Evolutionary conservation across 495 filamentous ascomycete genomes (phyloP).

Genomic region (Rhypophila decipiens): DNA sequence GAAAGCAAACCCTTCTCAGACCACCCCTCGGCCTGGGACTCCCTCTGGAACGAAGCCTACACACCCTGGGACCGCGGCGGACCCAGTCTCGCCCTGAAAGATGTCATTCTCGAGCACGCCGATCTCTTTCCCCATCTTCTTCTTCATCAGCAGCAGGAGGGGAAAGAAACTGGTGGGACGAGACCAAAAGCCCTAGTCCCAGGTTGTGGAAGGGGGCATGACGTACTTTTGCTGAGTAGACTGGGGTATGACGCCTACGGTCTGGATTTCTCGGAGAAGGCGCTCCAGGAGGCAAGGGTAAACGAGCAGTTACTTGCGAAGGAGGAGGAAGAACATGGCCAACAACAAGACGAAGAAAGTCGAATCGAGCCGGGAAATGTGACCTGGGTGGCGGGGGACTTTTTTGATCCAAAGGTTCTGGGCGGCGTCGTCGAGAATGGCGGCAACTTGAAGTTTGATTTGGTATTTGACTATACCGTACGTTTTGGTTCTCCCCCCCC

Average conservation of each 20-base stretch:
- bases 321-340: conserved; percentile 6
- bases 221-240: conserved; percentile 63
- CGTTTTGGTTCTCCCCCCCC: too few species aligned
- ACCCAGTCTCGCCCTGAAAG: conserved; percentile 61
- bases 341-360: conserved; percentile 21
- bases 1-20: conserved; percentile 10
- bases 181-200: conserved; percentile 53
- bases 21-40: conserved; percentile 50
- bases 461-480: conserved; percentile 84
- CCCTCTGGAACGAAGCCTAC: conserved; percentile 57
- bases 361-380: conserved; percentile 51
- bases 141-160: conserved; percentile 20
- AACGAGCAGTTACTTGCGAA: conserved; percentile 27
- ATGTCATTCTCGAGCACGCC: conserved; percentile 41
- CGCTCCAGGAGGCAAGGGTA: conserved; percentile 49
- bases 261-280: conserved; percentile 53
- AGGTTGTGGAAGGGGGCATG: conserved; percentile 72
- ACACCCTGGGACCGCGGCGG: conserved; percentile 65
- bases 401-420: conserved; percentile 60
- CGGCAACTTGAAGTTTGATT: conserved; percentile 51
- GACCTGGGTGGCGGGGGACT: conserved; percentile 61
- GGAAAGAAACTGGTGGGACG: neutral
- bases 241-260: conserved; percentile 70
- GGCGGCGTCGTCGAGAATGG: neutral
- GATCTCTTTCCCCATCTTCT: conserved; percentile 36